Base-by-base conservation (phyloP, 73 alveolate genomes). In the Paraurostyla sp. region DNA sequence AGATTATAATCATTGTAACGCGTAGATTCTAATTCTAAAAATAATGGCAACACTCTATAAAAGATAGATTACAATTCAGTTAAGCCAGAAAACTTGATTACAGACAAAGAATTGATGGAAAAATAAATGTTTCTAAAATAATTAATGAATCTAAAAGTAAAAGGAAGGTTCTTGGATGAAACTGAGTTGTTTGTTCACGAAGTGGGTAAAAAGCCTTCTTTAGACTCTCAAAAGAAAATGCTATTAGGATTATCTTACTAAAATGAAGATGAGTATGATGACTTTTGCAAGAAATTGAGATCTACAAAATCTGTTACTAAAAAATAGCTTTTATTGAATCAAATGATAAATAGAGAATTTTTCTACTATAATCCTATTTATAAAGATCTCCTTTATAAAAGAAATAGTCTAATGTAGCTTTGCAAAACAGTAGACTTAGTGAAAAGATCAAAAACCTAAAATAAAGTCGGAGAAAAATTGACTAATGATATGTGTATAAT, bases 91-190 rank as follows among this genome's bases (percentile, higher is more conserved):
- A 7, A n/a, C 7, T 59, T 27, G 23, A 59, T 59, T 6, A 30
- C 51, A 2, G 2, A 65, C n/a, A 58, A 65, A 65, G 82, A 65
- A 65, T 6, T 65, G 0, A 6, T 2, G 13, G 41, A 65, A 33
- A 65, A 65, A 58, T 36, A 65, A 30, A 56, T 65, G 2, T 65
- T 65, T 38, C 13, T 65, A 25, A 65, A 58, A 38, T 40, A 65
- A 65, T 35, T 65, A 65, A 65, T 65, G 82, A 65, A 65, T 65
- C 46, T 65, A 38, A 65, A 65, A 40, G 82, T 65, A 2, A 65
- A 65, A 38, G 82, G 82, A 3, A 65, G 82, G 41, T 65, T 65
- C 46, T 16, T 65, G 13, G 82, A 65, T 38, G 82, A 65, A 40
- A 65, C 82, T 16, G 3, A 65, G 46, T 38, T 38, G 38, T 65